Base-by-base conservation (phyloP, 2,329 filamentous ascomycete genomes). In the Venturia carpophila region DNA sequence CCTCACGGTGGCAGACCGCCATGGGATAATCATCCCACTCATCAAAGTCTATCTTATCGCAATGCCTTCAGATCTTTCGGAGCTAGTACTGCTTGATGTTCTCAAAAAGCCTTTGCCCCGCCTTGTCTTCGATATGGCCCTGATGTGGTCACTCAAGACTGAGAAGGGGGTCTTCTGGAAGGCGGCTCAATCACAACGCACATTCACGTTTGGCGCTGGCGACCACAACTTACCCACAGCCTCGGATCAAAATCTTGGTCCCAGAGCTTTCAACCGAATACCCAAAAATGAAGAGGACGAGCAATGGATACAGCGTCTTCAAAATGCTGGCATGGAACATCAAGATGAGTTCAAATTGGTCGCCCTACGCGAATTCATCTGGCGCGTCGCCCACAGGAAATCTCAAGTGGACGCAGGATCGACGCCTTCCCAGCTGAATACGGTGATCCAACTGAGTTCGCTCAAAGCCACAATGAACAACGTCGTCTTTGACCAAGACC, bases 341-440 rank as follows among this genome's bases (percentile, higher is more conserved):
- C 92, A 97, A 56, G 93, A 99, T 69, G 94, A 99, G 69, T 85
- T 89, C 72, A 97, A 99, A 74, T 78, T 99, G 2, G 79, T 97
- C 43, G 89, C 87, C 5, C 80, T 99, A 13, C 83, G 90, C 66
- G 92, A 97, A 72, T 97, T 96, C 71, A 90, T 99, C 49, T 96
- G 91, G 90, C 86, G 90, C 47, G 83, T 94, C 9, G 89, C 89
- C 62, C 85, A 87, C 70, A 87, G 90, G 67, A 90, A 87, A 71
- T 79, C 83, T 15, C 52, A 58, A 58, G 13, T 58, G 52, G 52
- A 58, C 19, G 52, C 52, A 15, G 52, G 52, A 58, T 34, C 52
- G 37, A 21, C 52, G 5, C 52, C 52, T 58, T 58, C 52, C 19
- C 52, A 58, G 52, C 52, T 58, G 52, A 58, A 89, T 69, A 84